Base-by-base conservation (phyloP, 2,329 filamentous ascomycete genomes). In the Aspergillus sp. region DNA sequence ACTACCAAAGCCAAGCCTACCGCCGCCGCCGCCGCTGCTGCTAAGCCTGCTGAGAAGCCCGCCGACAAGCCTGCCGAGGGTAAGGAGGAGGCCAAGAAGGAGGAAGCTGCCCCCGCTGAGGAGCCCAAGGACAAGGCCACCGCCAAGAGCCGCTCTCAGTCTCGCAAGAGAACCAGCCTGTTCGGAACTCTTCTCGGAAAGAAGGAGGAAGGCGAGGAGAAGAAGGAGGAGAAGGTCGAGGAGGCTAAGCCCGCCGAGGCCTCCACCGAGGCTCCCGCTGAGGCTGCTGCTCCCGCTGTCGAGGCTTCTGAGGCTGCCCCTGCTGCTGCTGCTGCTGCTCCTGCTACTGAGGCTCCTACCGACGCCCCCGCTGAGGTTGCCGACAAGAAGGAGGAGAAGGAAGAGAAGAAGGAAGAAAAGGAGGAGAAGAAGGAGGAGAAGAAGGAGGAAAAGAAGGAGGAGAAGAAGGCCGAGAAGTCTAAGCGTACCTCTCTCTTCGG, bases 401-500 rank as follows among this genome's bases (percentile, higher is more conserved):
- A 63, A 42, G 45, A 60, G 31, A 61, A 63, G 56, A 47, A 32
- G 46, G 58, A 63, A 42, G 45, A 60, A 24, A 61, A 63, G 56
- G 39, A 84, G 80, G 73, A 80, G 79, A 75, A 86, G 52, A 47
- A 54, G 29, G 39, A 58, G 56, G 59, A 61, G 14, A 24, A 61
- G 45, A 54, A 84, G 80, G 73, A 80, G 80, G 75, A 86, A 52
- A 47, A 54, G 31, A 59, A 63, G 42, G 65, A 68, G 47, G 63
- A 71, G 59, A 63, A 63, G 55, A 65, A 70, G 56, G 67, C 73
- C 60, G 70, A 80, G 61, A 86, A 87, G 78, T 66, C 79, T 78
- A 96, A 96, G 90, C 90, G 92, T 77, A 87, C 87, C 78, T 95
- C 91, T 66, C 88, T 93, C 71, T 96, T 96, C 78, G 87, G 86